Conservation (phyloP, 2,329 filamentous ascomycete species). For the Huntiella omanensis region DNA sequence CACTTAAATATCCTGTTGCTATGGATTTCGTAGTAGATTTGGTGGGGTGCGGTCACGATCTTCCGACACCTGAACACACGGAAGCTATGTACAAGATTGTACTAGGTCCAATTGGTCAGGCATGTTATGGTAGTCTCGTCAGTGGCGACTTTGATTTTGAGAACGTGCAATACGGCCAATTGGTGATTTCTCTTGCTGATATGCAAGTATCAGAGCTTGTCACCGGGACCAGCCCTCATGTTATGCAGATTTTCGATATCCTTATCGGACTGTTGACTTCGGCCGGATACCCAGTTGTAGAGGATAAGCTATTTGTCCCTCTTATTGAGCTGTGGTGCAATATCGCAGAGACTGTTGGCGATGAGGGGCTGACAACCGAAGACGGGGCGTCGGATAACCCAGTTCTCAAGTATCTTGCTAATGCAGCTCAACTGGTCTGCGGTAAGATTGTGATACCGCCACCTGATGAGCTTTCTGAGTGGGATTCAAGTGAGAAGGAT, state of each 20-base stretch:
- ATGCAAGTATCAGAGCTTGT: conserved; percentile 43
- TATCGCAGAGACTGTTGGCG: conserved; percentile 51
- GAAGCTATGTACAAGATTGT: conserved; percentile 39
- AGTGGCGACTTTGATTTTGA: conserved; percentile 45
- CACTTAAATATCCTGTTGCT: conserved; percentile 38
- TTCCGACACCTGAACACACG: conserved; percentile 42
- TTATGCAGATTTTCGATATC: conserved; percentile 33
- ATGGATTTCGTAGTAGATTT: conserved; percentile 48
- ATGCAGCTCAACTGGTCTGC: conserved; percentile 47
- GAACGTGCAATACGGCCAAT: conserved; percentile 42
- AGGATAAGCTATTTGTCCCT: conserved; percentile 57
- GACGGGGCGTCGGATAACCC: conserved; percentile 21
- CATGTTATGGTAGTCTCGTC: conserved; percentile 34
- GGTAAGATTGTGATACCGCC: conserved; percentile 51
- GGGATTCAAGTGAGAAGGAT: conserved; percentile 50
- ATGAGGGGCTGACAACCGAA: conserved; percentile 33
- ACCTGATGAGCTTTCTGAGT: conserved; percentile 34
- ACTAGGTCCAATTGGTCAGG: conserved; percentile 37
- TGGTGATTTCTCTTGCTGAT: conserved; percentile 52
- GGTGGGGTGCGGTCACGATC: conserved; percentile 43
- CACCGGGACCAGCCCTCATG: conserved; percentile 29
- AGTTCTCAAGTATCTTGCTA: conserved; percentile 8
- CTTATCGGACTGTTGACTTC: conserved; percentile 48
- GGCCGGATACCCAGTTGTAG: conserved; percentile 46
- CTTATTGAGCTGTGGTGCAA: conserved; percentile 68